A percentile compares a stretch with the other conserved stretches of the same genome.
Conservation (phyloP, 768 basidiomycete species). For the Mycena sanguinolenta region DNA sequence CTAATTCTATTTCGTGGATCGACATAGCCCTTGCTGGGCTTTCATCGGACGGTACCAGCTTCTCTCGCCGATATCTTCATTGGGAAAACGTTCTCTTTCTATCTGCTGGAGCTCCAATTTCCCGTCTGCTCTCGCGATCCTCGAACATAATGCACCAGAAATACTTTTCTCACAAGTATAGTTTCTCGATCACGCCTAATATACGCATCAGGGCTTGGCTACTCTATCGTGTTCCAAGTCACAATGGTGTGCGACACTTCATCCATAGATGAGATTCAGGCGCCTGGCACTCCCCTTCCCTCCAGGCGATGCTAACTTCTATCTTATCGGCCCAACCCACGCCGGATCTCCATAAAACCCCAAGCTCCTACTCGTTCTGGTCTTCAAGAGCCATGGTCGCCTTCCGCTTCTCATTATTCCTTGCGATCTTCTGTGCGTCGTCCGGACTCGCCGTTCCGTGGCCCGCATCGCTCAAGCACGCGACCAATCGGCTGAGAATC, state of each 20-base stretch:
- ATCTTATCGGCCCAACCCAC: constrained; percentile 14
- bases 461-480: constrained; percentile 33
- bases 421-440: constrained; percentile 41
- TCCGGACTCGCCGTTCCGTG: constrained; percentile 21
- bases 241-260: constrained; percentile 1
- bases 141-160: neutral
- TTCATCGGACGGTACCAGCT: neutral
- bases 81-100: no score
- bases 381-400: constrained; percentile 34
- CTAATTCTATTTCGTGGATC: neutral
- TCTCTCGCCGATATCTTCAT: no score
- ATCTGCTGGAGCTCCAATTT: no score
- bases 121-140: no score
- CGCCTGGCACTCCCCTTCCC: no score
- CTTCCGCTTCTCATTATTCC: constrained; percentile 43
- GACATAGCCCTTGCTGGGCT: neutral
- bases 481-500: constrained; percentile 42
- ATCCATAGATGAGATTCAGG: no score
- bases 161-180: neutral
- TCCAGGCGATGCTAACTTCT: neutral
- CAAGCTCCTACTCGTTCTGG: neutral
- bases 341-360: constrained; percentile 1
- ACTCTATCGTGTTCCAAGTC: neutral
- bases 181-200: neutral
- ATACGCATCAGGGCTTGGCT: neutral